Base-by-base conservation (phyloP, 2,329 filamentous ascomycete species). In the Biscogniauxia sp. region DNA sequence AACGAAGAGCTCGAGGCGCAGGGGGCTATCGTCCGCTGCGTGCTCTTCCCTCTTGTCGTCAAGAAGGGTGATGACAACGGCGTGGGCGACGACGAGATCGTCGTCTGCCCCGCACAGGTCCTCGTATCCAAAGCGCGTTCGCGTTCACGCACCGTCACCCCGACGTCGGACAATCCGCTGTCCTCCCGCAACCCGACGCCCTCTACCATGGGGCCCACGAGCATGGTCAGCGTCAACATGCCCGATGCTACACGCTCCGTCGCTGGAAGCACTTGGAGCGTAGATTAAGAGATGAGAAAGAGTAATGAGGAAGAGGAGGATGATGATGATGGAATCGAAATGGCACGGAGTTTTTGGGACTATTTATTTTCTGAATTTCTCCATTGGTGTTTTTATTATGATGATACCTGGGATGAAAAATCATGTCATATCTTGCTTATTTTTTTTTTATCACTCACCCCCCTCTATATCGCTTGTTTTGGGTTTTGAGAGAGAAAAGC, bases 1-100 rank as follows among this genome's bases (percentile, higher is more conserved):
- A 94, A 95, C 70, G 90, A 94, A 66, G 90, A 94, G 56, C 85
- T 97, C 23, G 91, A 98, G 76, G 81, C 82, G 5, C 84, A 89
- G 62, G 83, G 86, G 50, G 88, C 92, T 25, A 86, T 94, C 19
- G 93, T 99, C 50, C 91, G 95, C 67, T 86, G 97, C 63, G 93
- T 99, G 1, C 85, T 99, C 50, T 99, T 99, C 81, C 96, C 96
- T 9, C 84, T 98, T 1, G 94, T 99, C 19, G 92, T 98, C 69
- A 97, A 97, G 80, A 96, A 95, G 80, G 94, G 93, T 57, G 91
- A 96, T 71, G 94, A 98, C 73, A 81, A 82, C 50, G 95, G 93
- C 23, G 84, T 89, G 57, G 94, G 93, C 58, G 92, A 97, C 58
- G 93, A 97, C 67, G 93, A 98, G 80, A 92, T 96, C 65, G 93